Base-by-base conservation (phyloP, 345 rosid species). In the Anastatica hierochuntica region DNA sequence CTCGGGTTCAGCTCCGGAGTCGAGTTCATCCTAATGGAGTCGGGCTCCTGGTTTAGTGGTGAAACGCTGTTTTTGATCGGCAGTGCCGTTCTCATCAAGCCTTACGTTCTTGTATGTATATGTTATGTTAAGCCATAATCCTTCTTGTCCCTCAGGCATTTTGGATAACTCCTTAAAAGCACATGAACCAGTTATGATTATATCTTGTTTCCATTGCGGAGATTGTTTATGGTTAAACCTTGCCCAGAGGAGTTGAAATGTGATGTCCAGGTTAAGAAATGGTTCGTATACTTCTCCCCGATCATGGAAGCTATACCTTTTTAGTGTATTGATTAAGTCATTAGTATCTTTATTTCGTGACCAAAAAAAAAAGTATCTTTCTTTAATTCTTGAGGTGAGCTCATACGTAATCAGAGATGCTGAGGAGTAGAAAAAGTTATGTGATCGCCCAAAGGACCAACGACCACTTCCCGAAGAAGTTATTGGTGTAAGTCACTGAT, bases 391-490 rank as follows among this genome's bases (percentile, higher is more conserved):
- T 23, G 66, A 88, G 94, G 71, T 84, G 34, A 74, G 84, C 56
- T 57, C 96, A 10, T 82, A 75, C 53, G 94, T 82, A 20, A 78
- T 88, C 53, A 78, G 96, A 72, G 94, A 88, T 71, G 79, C 78
- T 39, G 94, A 84, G 59, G 94, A 88, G 74, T 84, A 88, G 55
- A 88, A 80, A 71, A 88, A 84, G 45, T 88, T 81, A 69, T 88
- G 94, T 52, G 94, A 88, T 49, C 82, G 88, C 8, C 71, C 88
- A 5, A 88, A 66, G 71, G 90, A 82, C 59, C 96, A 88, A 69
- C 83, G 94, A 10, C 96, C 85, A 12, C 73, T 70, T 45, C 88
- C 94, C 5, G 96, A 84, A 51, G 96, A 88, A 82, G 90, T 82
- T 62, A 78, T 88, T 53, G 83, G 84, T 72, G 96, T 82, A 74